Conservation (phyloP, 2,329 filamentous ascomycete genomes). For the Fusarium coicis region DNA sequence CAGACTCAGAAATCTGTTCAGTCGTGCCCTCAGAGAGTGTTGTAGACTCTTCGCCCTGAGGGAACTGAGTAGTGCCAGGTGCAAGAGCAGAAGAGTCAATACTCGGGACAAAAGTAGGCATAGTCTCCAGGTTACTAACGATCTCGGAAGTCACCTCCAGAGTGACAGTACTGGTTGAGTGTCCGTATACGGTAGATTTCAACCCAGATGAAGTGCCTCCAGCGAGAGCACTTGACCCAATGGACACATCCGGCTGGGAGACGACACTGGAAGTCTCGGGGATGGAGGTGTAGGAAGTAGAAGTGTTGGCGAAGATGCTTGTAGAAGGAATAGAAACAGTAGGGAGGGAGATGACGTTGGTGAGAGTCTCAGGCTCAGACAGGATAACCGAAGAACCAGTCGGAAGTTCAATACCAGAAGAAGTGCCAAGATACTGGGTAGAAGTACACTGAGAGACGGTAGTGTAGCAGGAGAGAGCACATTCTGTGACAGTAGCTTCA, state of each 20-base stretch:
- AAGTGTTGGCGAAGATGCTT: slow-evolving; percentile 11
- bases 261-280: not conserved
- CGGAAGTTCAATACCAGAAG: slow-evolving; percentile 8
- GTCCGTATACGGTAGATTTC: slow-evolving; percentile 21
- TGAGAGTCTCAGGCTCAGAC: slow-evolving; percentile 8
- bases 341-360: slow-evolving; percentile 14
- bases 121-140: slow-evolving; percentile 35
- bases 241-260: slow-evolving; percentile 2
- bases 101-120: slow-evolving; percentile 31
- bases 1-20: not conserved
- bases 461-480: slow-evolving; percentile 43
- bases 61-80: slow-evolving; percentile 5
- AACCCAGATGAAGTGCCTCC: slow-evolving; percentile 13
- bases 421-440: slow-evolving; percentile 28
- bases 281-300: slow-evolving; percentile 1
- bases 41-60: not conserved
- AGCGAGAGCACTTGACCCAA: slow-evolving; percentile 22
- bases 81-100: slow-evolving; percentile 29
- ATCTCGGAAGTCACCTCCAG: not conserved
- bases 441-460: slow-evolving; percentile 34
- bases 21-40: not conserved
- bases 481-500: slow-evolving; percentile 38
- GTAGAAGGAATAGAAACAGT: slow-evolving; percentile 6
- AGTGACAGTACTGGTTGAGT: slow-evolving; percentile 13
- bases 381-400: slow-evolving; percentile 8